These are phyloP conservation scores for Coleophoma cylindrospora DNA, from an alignment of 2,329 filamentous ascomycete species.

Conservation along the genomic window DNA sequence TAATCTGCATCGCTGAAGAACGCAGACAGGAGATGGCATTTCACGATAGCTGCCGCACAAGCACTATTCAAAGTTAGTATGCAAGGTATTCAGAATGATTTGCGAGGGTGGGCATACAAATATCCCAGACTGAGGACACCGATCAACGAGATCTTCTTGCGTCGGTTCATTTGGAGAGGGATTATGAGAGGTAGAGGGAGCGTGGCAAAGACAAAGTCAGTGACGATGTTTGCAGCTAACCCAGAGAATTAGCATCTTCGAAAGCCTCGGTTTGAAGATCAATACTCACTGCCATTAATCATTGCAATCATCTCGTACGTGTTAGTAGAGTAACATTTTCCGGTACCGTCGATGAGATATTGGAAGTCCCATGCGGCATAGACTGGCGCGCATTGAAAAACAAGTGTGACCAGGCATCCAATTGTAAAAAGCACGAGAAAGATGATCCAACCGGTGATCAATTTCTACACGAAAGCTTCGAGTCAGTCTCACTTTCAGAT, in stretches of 20 bases:
- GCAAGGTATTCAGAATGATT: neutral
- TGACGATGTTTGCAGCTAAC: constrained; percentile 27
- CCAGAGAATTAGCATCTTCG: neutral
- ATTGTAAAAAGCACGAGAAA: constrained; percentile 37
- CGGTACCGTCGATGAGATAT: constrained; percentile 7
- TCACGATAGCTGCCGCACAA: constrained; percentile 36
- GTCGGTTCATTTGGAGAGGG: constrained; percentile 31
- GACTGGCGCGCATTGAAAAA: constrained; percentile 43
- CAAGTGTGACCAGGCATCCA: constrained; percentile 34
- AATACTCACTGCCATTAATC: constrained; percentile 7
- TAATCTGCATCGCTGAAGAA: constrained; percentile 32
- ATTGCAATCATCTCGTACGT: constrained; percentile 1
- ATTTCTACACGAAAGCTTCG: constrained; percentile 6
- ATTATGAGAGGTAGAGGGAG: constrained; percentile 35
- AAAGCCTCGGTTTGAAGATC: neutral
- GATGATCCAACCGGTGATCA: constrained; percentile 14
- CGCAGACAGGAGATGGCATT: constrained; percentile 31
- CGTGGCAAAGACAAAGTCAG: constrained; percentile 34
- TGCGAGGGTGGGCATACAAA: constrained; percentile 13
- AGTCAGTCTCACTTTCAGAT: neutral
- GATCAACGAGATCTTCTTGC: constrained; percentile 31
- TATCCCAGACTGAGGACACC: constrained; percentile 33
- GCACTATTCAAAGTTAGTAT: constrained; percentile 23
- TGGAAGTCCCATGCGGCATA: constrained; percentile 36
- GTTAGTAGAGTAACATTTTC: constrained; percentile 17